Conservation (phyloP, 495 filamentous ascomycete genomes). For the Articulospora tetracladia region DNA sequence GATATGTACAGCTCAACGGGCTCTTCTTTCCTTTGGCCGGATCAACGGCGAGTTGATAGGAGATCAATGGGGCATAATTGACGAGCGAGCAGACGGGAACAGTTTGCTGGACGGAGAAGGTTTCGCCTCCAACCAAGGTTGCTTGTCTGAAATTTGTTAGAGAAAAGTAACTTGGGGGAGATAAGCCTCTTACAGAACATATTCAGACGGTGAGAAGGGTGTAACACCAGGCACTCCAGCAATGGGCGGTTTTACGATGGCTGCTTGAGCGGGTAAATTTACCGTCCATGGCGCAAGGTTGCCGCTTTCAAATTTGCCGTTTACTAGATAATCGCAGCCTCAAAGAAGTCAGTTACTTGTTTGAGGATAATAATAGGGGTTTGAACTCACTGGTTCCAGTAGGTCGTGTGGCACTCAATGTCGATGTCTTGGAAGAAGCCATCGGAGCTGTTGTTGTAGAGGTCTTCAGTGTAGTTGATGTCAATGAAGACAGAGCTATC, state of each 20-base stretch:
- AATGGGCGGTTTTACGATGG: background rate
- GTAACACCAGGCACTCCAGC: background rate
- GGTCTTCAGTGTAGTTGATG: background rate
- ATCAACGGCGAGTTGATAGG: slow-evolving; percentile 3
- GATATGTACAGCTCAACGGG: background rate
- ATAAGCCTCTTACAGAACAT: slow-evolving; percentile 2
- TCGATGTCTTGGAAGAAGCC: background rate
- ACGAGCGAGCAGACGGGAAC: background rate
- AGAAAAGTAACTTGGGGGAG: background rate
- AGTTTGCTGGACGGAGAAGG: background rate
- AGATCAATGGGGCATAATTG: background rate
- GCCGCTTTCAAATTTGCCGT: background rate
- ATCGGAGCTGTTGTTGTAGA: background rate
- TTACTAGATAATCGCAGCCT: slow-evolving; percentile 1
- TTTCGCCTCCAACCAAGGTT: background rate
- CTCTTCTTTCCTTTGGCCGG: background rate
- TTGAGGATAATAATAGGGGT: background rate
- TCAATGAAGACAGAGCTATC: background rate
- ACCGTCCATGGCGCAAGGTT: slow-evolving; percentile 1
- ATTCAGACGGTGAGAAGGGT: background rate
- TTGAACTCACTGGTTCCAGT: background rate
- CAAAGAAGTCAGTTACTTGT: background rate
- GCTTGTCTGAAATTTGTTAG: background rate
- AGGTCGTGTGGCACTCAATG: background rate
- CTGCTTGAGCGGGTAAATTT: background rate